Evolutionary conservation across 768 basidiomycete genomes (phyloP), one percentile per base, ranked within the genome.

Genomic region (Auricularia cornea): DNA sequence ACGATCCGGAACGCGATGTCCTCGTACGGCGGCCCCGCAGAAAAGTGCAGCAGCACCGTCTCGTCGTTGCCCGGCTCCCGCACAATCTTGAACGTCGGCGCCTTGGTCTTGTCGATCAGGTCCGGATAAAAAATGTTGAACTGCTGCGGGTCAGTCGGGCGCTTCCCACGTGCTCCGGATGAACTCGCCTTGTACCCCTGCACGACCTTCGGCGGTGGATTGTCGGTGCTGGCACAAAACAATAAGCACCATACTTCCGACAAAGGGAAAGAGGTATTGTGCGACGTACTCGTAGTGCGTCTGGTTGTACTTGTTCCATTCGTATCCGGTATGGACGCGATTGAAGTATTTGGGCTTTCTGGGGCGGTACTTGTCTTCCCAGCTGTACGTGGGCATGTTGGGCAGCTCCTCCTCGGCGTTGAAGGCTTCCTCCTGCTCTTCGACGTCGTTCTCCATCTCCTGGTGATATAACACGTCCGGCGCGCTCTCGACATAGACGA

Each of bases 261-360:
- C 57, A 59, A 59, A 63, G 40, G 63, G 44, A 14, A 26, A 28
- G 0, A 32, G 48, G 20, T 52, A 6, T 29, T 28, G 28, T 4
- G 23, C 62, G 26, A 82, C 91, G 67, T 78, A 96, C 93, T 98
- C 97, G 75, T 98, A 99, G 77, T 98, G 97, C 3, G 97, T 98
- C 74, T 98, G 96, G 74, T 98, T 98, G 75, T 98, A 99, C 79
- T 98, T 98, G 80, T 96, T 98, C 97, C 97, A 99, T 73, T 99
- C 97, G 72, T 96, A 99, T 30, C 97, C 97, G 32, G 97, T 99
- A 71, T 98, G 94, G 29, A 98, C 97, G 63, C 97, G 88, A 72
- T 99, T 99, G 79, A 98, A 98, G 79, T 98, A 99, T 66, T 95
- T 82, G 54, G 97, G 97, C 74, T 98, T 99, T 38, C 97, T 83